phyloP scores from a whole-genome alignment of 306 rosid genomes.

The Arachis hypogaea region DNA sequence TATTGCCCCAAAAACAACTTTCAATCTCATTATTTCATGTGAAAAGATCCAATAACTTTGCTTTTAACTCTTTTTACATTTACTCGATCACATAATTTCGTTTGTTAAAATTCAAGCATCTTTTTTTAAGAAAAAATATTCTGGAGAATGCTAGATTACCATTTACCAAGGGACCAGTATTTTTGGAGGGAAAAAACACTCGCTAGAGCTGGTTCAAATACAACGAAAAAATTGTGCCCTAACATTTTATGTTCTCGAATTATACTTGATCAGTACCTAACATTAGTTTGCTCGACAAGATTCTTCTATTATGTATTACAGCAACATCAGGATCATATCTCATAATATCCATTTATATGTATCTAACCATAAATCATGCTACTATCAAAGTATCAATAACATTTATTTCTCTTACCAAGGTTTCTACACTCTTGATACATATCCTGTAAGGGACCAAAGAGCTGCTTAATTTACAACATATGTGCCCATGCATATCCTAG shows the following conservation, averaged over 20 bases:
- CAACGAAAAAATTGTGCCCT: too few relatives aligned
- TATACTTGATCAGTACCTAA: background rate
- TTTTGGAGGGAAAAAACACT: too few relatives aligned
- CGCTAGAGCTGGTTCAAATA: too few relatives aligned
- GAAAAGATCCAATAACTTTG: too few relatives aligned
- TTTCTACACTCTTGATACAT: constrained; percentile 1
- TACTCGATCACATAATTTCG: background rate
- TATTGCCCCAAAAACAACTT: too few relatives aligned
- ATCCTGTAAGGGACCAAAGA: background rate
- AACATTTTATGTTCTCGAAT: background rate
- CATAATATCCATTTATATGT: background rate
- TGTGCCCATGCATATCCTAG: constrained; percentile 7
- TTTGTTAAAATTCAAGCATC: background rate
- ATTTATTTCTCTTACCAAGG: constrained; percentile 6
- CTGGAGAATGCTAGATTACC: too few relatives aligned
- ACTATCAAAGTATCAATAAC: background rate
- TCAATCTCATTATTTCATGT: too few relatives aligned
- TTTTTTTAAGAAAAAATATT: background rate
- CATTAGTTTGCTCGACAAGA: constrained; percentile 14
- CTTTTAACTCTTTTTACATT: too few relatives aligned
- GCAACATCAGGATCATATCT: constrained; percentile 7
- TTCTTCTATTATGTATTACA: background rate
- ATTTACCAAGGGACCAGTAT: too few relatives aligned
- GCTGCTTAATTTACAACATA: background rate
- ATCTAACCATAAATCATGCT: constrained; percentile 9